Percentiles rank a stretch among this genome's conserved stretches.
phyloP scores from a whole-genome alignment of 2,329 filamentous ascomycete genomes.

The Aureobasidium sp. region DNA sequence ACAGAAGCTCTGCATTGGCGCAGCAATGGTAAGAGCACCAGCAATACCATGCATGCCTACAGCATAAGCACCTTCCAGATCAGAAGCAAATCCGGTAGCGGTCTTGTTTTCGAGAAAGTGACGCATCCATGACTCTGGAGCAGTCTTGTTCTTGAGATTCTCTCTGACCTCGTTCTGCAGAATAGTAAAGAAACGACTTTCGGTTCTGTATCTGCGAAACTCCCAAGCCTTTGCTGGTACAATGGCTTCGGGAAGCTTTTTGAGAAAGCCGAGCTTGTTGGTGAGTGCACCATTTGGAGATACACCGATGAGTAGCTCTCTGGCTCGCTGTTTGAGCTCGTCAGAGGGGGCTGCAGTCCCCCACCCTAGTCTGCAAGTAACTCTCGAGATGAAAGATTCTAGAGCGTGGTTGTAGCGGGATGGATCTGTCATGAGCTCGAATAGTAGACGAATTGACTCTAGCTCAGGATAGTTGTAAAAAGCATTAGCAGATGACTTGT shows the following conservation, averaged over 20 bases:
- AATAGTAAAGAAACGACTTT: constrained; percentile 47
- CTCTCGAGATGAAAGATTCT: constrained; percentile 50
- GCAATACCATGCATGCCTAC: constrained; percentile 56
- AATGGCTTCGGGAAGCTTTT: constrained; percentile 49
- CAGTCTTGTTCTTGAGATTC: constrained; percentile 35
- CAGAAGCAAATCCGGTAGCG: constrained; percentile 46
- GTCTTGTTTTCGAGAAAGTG: constrained; percentile 45
- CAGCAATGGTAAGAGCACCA: constrained; percentile 51
- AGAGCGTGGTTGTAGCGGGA: constrained; percentile 47
- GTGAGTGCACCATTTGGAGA: constrained; percentile 50
- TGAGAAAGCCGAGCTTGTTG: constrained; percentile 52
- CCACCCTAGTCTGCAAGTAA: constrained; percentile 54
- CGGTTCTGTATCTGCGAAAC: constrained; percentile 45
- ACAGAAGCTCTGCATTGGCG: constrained; percentile 52
- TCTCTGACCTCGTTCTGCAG: constrained; percentile 48
- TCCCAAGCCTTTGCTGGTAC: constrained; percentile 51
- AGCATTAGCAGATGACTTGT: constrained; percentile 42
- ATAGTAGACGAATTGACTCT: constrained; percentile 50
- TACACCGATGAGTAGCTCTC: constrained; percentile 51
- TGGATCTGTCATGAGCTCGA: constrained; percentile 48
- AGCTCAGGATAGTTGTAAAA: constrained; percentile 51
- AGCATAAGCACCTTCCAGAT: constrained; percentile 50
- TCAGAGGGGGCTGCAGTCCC: constrained; percentile 49
- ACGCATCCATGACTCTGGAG: constrained; percentile 46
- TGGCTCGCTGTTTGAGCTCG: constrained; percentile 52